Evolutionary conservation across 1,284 basidiomycete species (phyloP), one percentile per base, ranked within the genome.

Genomic region (Trichosporon sp.): DNA sequence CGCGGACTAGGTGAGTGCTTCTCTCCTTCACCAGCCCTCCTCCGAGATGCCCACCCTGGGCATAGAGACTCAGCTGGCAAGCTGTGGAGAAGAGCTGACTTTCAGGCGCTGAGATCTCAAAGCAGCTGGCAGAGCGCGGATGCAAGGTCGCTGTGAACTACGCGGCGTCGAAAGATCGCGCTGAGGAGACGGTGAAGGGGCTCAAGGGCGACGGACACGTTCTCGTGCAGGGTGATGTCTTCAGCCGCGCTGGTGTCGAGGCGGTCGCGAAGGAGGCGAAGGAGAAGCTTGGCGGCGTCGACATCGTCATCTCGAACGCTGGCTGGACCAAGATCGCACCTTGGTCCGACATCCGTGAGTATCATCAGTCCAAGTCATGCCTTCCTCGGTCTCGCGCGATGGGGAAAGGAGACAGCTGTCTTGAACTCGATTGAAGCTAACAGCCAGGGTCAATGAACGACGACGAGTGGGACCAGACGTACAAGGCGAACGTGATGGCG

Each of bases 261-360:
- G 56, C 65, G 3, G 67, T 75, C 16, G 74, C 71, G 8, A 70
- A 73, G 38, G 66, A 69, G 19, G 70, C 73, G 19, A 65, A 65
- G 61, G 66, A 65, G 19, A 70, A 72, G 8, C 73, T 74, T 1
- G 75, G 76, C 14, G 71, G 71, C 2, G 54, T 77, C 14, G 76
- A 77, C 69, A 70, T 71, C 19, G 71, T 77, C 2, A 72, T 75
- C 14, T 74, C 72, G 6, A 77, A 77, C 26, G 76, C 75, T 0
- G 76, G 76, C 6, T 77, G 76, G 76, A 77, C 76, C 1, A 73
- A 73, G 43, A 75, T 77, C 54, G 73, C 70, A 0, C 66, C 70
- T 0, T 75, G 74, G 54, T 70, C 69, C 51, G 72, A 77, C 43
- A 43, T 77, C 11, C 66, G 76, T 77, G 69, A 68, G 76, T 54